Evolutionary conservation across 2,329 filamentous ascomycete species (phyloP), one percentile per base, ranked within the genome.

Genomic region (Nakataea oryzae): DNA sequence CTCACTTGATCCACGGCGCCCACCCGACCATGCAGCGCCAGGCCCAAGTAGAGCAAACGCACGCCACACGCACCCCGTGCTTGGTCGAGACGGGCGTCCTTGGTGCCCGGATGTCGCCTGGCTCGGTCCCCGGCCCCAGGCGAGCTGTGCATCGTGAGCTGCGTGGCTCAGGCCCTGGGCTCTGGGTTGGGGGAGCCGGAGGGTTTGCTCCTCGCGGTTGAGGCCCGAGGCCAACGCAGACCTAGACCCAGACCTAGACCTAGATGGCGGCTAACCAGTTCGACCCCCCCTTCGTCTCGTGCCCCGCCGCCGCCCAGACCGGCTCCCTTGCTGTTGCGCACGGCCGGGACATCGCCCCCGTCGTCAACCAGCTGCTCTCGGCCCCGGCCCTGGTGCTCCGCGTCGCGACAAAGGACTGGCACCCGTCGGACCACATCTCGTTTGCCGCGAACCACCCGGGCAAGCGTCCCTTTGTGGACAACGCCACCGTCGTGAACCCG

Each of bases 321-420:
- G 95, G 93, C 65, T 81, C 90, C n/a, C 86, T 99, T 60, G 88
- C 91, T 34, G 91, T 97, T n/a, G 71, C 84, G 62, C 77, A 81
- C 59, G 95, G 87, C 66, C 88, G 91, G 66, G 76, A 83, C 65
- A 86, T 96, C 64, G 82, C 87, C 11, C 80, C 85, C 3, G 66
- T 81, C 24, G 82, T 97, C 75, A 97, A 97, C 78, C 67, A 75
- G 59, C 86, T 97, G 57, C 84, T 97, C 62, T 67, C 74, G 5
- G 79, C 88, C 28, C 86, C 89, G 6, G 83, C 85, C 58, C 96
- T 97, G 71, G 74, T 78, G 54, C 73, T 89, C 69, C 90, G 88
- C 67, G 78, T 97, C 66, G 91, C 91, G 57, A 96, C 93, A n/a
- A 88, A 91, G 72, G 95, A 99, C 82, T 96, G 86, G 80, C 95